A percentile compares a stretch with the other conserved stretches of the same genome.
Conservation (phyloP, 2,329 filamentous ascomycete genomes). For the Fusarium pseudonygamai region DNA sequence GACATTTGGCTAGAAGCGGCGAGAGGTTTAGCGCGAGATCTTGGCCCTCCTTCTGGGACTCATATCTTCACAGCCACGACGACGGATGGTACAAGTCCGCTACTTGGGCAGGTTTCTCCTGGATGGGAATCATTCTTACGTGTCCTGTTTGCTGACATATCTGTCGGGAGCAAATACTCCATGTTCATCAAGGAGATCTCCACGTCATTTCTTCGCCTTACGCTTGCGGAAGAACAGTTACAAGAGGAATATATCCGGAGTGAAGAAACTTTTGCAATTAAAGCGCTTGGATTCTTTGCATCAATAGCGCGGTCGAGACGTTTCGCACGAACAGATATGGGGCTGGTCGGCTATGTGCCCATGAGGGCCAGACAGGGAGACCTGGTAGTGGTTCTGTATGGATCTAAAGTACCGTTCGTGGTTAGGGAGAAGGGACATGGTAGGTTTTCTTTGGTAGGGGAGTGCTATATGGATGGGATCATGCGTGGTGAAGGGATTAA, state of each 20-base stretch:
- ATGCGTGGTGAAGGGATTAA: not conserved
- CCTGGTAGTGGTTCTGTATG: not conserved
- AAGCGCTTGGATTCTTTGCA: not conserved
- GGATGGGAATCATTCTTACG: too few species aligned
- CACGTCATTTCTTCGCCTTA: not conserved
- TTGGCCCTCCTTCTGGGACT: accelerated
- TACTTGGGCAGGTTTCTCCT: too few species aligned
- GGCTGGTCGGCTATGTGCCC: not conserved
- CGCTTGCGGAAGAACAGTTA: not conserved
- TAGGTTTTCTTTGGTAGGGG: not conserved
- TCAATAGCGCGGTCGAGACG: not conserved
- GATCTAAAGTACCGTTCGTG: not conserved
- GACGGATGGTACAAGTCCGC: too few species aligned
- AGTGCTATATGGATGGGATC: not conserved
- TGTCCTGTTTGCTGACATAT: not conserved
- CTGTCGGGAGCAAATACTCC: accelerated
- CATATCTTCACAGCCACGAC: not conserved
- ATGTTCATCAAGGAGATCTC: accelerated
- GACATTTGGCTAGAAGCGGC: not conserved
- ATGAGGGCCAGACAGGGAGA: not conserved
- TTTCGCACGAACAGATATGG: not conserved
- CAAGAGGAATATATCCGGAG: accelerated
- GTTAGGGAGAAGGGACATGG: not conserved
- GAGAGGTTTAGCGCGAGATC: accelerated
- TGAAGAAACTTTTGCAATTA: accelerated